Percentiles rank a stretch among this genome's conserved stretches.
Evolutionary conservation across 306 rosid species (phyloP).

Genomic region (Lupinus albus): DNA sequence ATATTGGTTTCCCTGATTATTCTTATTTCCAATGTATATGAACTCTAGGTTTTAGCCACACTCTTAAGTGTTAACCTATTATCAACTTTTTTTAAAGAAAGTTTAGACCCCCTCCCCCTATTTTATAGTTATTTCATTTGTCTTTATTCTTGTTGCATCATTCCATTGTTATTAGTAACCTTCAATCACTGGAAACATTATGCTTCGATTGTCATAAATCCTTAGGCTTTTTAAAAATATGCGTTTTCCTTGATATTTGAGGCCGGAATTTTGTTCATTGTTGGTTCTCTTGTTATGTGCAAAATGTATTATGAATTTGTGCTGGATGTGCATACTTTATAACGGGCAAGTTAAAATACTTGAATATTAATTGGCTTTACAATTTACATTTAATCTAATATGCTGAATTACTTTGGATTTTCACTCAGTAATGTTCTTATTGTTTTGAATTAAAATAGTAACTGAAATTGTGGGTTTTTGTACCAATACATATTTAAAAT

Average conservation of each 20-base stretch:
- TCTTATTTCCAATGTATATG: not conserved
- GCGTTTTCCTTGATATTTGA: not conserved
- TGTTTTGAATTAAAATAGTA: not conserved
- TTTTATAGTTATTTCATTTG: no score
- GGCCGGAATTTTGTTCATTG: not conserved
- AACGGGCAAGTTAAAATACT: not conserved
- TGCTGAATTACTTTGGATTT: constrained; percentile 6
- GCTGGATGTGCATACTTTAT: not conserved
- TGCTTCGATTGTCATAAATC: not conserved
- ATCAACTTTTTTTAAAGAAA: not conserved
- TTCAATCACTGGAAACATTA: not conserved
- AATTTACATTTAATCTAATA: constrained; percentile 1
- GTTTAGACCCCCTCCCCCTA: no score
- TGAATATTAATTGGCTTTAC: not conserved
- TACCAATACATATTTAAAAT: constrained; percentile 15
- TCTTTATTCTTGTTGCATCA: constrained; percentile 1
- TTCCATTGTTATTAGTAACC: not conserved
- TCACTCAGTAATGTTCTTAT: not conserved
- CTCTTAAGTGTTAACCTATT: not conserved
- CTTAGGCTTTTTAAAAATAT: not conserved
- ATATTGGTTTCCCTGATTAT: not conserved
- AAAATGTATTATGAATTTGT: not conserved
- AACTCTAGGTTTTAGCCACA: not conserved
- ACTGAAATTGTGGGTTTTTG: constrained; percentile 5
- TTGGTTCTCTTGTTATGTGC: not conserved